Base-by-base conservation (phyloP, 306 rosid genomes). In the Gastrolobium villosum region DNA sequence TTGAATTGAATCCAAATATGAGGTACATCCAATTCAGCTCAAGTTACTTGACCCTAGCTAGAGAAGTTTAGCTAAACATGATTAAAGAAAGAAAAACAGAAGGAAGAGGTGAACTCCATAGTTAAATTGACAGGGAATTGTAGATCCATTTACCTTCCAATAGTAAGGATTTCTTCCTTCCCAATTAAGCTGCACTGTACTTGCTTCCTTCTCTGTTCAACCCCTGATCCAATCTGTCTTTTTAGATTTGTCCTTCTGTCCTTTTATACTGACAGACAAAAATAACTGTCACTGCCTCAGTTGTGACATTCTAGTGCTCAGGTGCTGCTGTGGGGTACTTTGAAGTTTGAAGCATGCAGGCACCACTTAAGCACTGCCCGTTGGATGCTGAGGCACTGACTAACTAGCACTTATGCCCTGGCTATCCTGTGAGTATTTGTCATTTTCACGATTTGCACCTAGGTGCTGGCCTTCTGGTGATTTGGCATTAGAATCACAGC, bases 131-230 rank as follows among this genome's bases (percentile, higher is more conserved):
- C 15, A 4, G 41, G 50, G 50, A 43, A 65, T 9, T 65, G 72
- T 5, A 65, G 53, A 9, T 43, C 9, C 1, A 5, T 34, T 8
- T 61, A 37, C 13, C 66, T 61, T 61, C 26, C 66, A 13, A 13
- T 5, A 41, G 52, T 28, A 28, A 66, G 55, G 72, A 66, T 48
- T 66, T 66, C 72, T 40, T 30, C 39, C 55, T 66, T 66, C 54
- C 40, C 72, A 66, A 43, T 66, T 39, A 15, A 64, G 13, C 49
- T 9, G 20, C 44, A 64, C 9, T 15, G 14, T 26, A 43, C 15
- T 28, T 20, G 26, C 26, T 20, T 20, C 26, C 26, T 43, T 10
- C 20, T 26, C 15, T 65, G 54, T 30, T 41, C 53, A 43, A 14
- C 37, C 43, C 14, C 10, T 43, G 54, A 43, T 65, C 53, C 36